A percentile compares a stretch with the other conserved stretches of the same genome.
These are phyloP conservation scores for Nothophoma quercina DNA, from an alignment of 2,329 filamentous ascomycete genomes.

Conservation along the genomic window DNA sequence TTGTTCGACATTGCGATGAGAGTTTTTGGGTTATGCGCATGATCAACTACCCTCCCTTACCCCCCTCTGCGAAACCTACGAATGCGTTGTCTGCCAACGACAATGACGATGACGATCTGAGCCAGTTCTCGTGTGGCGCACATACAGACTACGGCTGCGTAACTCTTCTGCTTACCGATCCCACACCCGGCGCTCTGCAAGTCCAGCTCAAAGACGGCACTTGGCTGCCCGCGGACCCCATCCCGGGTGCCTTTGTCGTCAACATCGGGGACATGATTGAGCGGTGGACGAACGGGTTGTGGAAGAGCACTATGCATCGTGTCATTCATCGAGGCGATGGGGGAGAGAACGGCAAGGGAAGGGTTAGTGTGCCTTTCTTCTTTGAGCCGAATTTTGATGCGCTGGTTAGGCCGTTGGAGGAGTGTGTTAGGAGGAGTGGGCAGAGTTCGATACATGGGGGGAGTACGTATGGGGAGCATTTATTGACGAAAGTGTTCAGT, in stretches of 20 bases:
- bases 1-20: constrained; percentile 40
- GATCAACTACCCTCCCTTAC: constrained; percentile 50
- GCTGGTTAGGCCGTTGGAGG: constrained; percentile 47
- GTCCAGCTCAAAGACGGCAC: constrained; percentile 52
- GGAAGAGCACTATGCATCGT: constrained; percentile 54
- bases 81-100: constrained; percentile 13
- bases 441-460: constrained; percentile 39
- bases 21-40: constrained; percentile 53
- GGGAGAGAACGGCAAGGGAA: constrained; percentile 26
- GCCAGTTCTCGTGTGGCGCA: constrained; percentile 51
- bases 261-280: constrained; percentile 61
- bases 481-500: constrained; percentile 52
- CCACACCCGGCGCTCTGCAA: constrained; percentile 54
- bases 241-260: constrained; percentile 56
- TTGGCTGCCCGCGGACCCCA: constrained; percentile 57
- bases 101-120: constrained; percentile 20
- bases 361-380: constrained; percentile 59
- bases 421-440: constrained; percentile 48
- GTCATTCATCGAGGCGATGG: constrained; percentile 50
- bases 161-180: constrained; percentile 56
- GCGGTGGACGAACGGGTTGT: constrained; percentile 55
- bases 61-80: not conserved
- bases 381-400: constrained; percentile 57
- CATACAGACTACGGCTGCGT: constrained; percentile 58
- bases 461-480: constrained; percentile 53